Evolutionary conservation across 805 yeast species (phyloP).

Genomic region (Priceomyces haplophilus): DNA sequence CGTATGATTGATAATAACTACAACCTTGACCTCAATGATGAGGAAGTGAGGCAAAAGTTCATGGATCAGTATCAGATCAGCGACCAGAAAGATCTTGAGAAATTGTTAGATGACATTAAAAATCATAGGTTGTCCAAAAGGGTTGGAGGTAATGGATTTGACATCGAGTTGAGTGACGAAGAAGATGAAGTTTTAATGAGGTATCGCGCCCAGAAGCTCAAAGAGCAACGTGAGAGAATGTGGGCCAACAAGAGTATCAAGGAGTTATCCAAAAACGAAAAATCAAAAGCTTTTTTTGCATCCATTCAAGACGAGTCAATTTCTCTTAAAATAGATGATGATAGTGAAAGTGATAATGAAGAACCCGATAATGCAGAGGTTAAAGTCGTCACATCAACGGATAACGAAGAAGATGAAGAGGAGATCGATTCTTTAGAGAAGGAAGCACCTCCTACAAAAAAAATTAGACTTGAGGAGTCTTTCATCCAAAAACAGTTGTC

Average conservation of each 20-base stretch:
- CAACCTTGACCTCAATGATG: slow-evolving; percentile 53
- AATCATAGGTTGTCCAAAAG: slow-evolving; percentile 66
- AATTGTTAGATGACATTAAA: slow-evolving; percentile 66
- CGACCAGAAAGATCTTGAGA: slow-evolving; percentile 63
- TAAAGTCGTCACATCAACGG: slow-evolving; percentile 15
- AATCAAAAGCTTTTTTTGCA: slow-evolving; percentile 64
- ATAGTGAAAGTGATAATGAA: slow-evolving; percentile 19
- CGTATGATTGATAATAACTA: slow-evolving; percentile 71
- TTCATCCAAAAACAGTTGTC: slow-evolving; percentile 58
- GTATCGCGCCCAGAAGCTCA: slow-evolving; percentile 40
- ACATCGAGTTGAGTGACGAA: slow-evolving; percentile 69
- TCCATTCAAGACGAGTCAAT: slow-evolving; percentile 51
- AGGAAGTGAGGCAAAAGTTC: slow-evolving; percentile 54
- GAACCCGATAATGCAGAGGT: slow-evolving; percentile 8
- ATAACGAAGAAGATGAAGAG: slow-evolving; percentile 9
- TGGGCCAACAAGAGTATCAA: slow-evolving; percentile 44
- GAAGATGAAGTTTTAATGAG: slow-evolving; percentile 61
- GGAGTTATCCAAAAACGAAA: slow-evolving; percentile 49
- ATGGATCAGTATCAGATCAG: slow-evolving; percentile 58
- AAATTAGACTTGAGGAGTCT: slow-evolving; percentile 45
- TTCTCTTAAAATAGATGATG: slow-evolving; percentile 25
- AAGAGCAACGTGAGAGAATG: slow-evolving; percentile 49
- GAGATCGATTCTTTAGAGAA: slow-evolving; percentile 16
- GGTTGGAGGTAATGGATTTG: slow-evolving; percentile 50
- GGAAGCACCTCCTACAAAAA: slow-evolving; percentile 27